Percentiles rank a stretch among this genome's conserved stretches.
These are phyloP conservation scores for Pseudonitzschia delicatissima DNA, from an alignment of 108 stramenopile species.

Conservation along the genomic window DNA sequence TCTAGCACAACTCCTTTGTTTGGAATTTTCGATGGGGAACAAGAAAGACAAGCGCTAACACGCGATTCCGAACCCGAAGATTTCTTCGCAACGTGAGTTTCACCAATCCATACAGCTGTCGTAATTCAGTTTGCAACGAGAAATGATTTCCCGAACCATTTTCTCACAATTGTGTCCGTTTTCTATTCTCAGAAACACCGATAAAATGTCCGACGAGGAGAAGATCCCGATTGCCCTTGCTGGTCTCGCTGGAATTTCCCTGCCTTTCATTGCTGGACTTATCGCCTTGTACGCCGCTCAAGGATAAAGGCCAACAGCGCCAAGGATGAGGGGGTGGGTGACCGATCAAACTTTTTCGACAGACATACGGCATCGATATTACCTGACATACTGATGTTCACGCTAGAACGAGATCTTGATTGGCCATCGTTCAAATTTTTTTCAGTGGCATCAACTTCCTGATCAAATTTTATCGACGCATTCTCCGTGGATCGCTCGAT, in stretches of 20 bases:
- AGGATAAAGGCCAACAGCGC: constrained; percentile 24
- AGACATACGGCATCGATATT: too few species aligned
- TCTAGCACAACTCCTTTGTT: constrained; percentile 15
- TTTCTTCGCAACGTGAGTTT: constrained; percentile 68
- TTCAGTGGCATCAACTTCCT: too few species aligned
- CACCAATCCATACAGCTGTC: background rate
- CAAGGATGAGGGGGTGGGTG: background rate
- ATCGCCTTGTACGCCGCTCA: constrained; percentile 85
- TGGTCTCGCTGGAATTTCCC: constrained; percentile 72
- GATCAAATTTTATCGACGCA: too few species aligned
- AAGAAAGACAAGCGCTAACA: constrained; percentile 60
- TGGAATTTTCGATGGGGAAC: constrained; percentile 44
- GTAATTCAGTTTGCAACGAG: background rate
- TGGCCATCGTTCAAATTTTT: too few species aligned
- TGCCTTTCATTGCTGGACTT: constrained; percentile 81
- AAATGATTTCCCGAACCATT: background rate
- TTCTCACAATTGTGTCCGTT: background rate
- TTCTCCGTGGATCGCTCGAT: too few species aligned
- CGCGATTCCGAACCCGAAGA: constrained; percentile 85
- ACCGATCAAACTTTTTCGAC: too few species aligned
- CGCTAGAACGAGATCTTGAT: too few species aligned
- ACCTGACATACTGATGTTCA: too few species aligned
- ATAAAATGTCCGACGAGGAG: constrained; percentile 86
- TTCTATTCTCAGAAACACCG: constrained; percentile 53
- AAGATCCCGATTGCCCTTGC: constrained; percentile 84